These are phyloP conservation scores for Termitomyces sp. DNA, from an alignment of 768 basidiomycete genomes.

Conservation along the genomic window DNA sequence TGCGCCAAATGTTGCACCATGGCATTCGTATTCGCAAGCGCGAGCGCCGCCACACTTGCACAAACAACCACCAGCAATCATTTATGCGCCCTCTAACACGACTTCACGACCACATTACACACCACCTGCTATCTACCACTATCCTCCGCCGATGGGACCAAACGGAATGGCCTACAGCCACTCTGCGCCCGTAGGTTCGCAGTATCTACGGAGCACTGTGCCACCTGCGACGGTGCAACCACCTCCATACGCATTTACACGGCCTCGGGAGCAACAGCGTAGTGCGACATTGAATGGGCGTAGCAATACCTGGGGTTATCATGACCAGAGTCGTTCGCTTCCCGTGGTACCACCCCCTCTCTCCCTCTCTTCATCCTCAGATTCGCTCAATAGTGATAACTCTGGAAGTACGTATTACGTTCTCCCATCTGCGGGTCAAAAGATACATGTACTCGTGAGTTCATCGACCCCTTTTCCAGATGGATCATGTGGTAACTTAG, in stretches of 20 bases:
- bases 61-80: constrained; percentile 51
- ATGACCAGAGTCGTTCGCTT: constrained; percentile 24
- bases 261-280: constrained; percentile 30
- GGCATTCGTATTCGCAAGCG: constrained; percentile 30
- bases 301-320: constrained; percentile 21
- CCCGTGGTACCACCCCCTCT: constrained; percentile 18
- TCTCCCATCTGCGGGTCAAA: constrained; percentile 67
- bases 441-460: constrained; percentile 73
- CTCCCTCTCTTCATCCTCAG: constrained; percentile 30
- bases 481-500: background rate
- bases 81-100: constrained; percentile 52
- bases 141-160: constrained; percentile 48
- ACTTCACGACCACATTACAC: constrained; percentile 48
- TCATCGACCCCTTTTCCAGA: constrained; percentile 8
- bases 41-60: constrained; percentile 27
- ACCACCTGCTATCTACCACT: constrained; percentile 58
- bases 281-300: constrained; percentile 16
- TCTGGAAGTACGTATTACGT: constrained; percentile 77
- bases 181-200: constrained; percentile 49
- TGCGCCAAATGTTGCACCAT: constrained; percentile 29
- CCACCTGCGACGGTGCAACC: constrained; percentile 32
- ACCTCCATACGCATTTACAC: constrained; percentile 29
- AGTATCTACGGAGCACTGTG: constrained; percentile 32
- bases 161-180: constrained; percentile 69
- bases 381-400: constrained; percentile 45